A percentile compares a stretch with the other conserved stretches of the same genome.
Evolutionary conservation across 306 rosid species (phyloP).

Genomic region (Carpinus fangiana): DNA sequence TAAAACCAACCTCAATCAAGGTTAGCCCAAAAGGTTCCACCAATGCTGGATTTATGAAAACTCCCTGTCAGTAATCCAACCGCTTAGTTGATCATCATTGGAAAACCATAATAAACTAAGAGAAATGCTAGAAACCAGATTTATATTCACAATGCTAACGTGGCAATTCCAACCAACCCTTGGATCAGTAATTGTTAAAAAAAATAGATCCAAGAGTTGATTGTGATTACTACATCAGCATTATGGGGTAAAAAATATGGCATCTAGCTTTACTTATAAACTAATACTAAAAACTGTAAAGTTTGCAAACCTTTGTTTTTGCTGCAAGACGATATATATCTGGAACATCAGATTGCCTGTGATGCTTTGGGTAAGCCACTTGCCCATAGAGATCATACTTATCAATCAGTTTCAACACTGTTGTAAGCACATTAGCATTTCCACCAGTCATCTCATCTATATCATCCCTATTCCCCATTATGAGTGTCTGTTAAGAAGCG

Average conservation of each 20-base stretch:
- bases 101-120: slow-evolving; percentile 11
- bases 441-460: slow-evolving; percentile 84
- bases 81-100: slow-evolving; percentile 26
- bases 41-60: slow-evolving; percentile 89
- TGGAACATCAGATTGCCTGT: slow-evolving; percentile 86
- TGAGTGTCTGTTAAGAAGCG: slow-evolving; percentile 56
- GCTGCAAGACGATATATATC: slow-evolving; percentile 89
- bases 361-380: slow-evolving; percentile 94
- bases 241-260: too few relatives aligned
- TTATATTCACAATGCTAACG: too few relatives aligned
- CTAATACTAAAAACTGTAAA: slow-evolving; percentile 2
- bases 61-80: slow-evolving; percentile 62
- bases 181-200: too few relatives aligned
- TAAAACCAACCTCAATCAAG: slow-evolving; percentile 73
- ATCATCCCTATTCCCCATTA: slow-evolving; percentile 88
- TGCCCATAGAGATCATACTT: slow-evolving; percentile 85
- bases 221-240: too few relatives aligned
- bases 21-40: slow-evolving; percentile 96
- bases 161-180: too few relatives aligned
- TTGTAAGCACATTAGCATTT: slow-evolving; percentile 73
- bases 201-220: too few relatives aligned
- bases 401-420: slow-evolving; percentile 78
- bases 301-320: slow-evolving; percentile 67
- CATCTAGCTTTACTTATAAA: too few relatives aligned
- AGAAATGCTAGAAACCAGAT: too few relatives aligned